Evolutionary conservation across 164 flowering plant genomes (phyloP), one percentile per base, ranked within the genome.

Genomic region (Vitis amurensis): DNA sequence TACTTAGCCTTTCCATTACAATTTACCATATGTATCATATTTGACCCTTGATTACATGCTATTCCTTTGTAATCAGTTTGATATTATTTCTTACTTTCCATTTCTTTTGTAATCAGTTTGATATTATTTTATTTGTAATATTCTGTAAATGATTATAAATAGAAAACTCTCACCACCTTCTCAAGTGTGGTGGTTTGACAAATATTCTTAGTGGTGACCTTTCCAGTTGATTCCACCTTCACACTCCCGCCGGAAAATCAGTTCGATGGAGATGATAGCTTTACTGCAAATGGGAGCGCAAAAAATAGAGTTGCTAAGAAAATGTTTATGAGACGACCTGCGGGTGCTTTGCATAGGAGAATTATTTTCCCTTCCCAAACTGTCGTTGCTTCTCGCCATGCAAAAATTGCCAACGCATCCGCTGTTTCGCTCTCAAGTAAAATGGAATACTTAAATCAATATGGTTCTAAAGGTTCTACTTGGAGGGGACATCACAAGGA

Each of bases 141-240:
- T n/a, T n/a, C n/a, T n/a, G n/a, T n/a, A n/a, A n/a, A n/a, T n/a
- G n/a, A n/a, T n/a, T n/a, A n/a, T n/a, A n/a, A n/a, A n/a, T n/a
- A n/a, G n/a, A n/a, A n/a, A n/a, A n/a, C n/a, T n/a, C n/a, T n/a
- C n/a, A n/a, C n/a, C n/a, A n/a, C n/a, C n/a, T n/a, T n/a, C n/a
- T n/a, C n/a, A n/a, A n/a, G n/a, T n/a, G n/a, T n/a, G n/a, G n/a
- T n/a, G n/a, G n/a, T n/a, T n/a, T n/a, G n/a, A n/a, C n/a, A n/a
- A n/a, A n/a, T n/a, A n/a, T n/a, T n/a, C n/a, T n/a, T n/a, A n/a
- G 85, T 83, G 70, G 74, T 81, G 61, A 17, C 83, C 3, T 73
- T 81, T 75, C 3, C 67, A 53, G 60, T 59, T 31, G 66, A 58
- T 47, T 30, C 68, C 0, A 3, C 50, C 63, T 27, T 56, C 55